phyloP scores from a whole-genome alignment of 306 rosid genomes.

The Morella rubra region DNA sequence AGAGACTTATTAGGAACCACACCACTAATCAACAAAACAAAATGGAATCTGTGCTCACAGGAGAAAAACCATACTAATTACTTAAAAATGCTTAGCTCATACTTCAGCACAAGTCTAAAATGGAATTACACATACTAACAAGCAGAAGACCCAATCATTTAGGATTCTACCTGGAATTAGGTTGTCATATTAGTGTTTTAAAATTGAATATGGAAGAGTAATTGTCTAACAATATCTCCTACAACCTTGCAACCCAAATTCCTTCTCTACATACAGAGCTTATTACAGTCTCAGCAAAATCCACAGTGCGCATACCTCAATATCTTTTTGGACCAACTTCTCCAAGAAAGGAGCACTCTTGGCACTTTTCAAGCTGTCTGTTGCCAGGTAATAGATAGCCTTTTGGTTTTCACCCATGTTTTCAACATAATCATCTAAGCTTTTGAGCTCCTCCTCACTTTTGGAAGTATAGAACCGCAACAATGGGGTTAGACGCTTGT shows the following conservation, averaged over 20 bases:
- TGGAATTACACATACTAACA: background rate
- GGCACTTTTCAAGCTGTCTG: constrained; percentile 98
- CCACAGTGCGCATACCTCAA: constrained; percentile 60
- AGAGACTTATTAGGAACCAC: background rate
- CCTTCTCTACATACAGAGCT: background rate
- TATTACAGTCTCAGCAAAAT: background rate
- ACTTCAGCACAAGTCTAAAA: background rate
- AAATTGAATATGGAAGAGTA: background rate
- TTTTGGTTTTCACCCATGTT: constrained; percentile 94
- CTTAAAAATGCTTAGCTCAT: background rate
- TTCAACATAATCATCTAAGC: constrained; percentile 92
- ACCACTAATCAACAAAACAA: too few species aligned
- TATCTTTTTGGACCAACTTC: constrained; percentile 82
- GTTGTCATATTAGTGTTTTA: background rate
- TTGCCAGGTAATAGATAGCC: constrained; percentile 89
- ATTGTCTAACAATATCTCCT: background rate
- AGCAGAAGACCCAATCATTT: background rate
- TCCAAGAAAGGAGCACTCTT: constrained; percentile 95
- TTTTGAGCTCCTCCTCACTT: constrained; percentile 81
- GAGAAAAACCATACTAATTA: too few species aligned
- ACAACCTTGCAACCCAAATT: constrained; percentile 3
- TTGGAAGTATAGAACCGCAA: constrained; percentile 90
- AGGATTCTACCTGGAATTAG: background rate
- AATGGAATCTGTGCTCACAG: too few species aligned
- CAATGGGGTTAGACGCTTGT: constrained; percentile 89